Base-by-base conservation (phyloP, 139 green algal species). In the Chlorella vulgaris region DNA sequence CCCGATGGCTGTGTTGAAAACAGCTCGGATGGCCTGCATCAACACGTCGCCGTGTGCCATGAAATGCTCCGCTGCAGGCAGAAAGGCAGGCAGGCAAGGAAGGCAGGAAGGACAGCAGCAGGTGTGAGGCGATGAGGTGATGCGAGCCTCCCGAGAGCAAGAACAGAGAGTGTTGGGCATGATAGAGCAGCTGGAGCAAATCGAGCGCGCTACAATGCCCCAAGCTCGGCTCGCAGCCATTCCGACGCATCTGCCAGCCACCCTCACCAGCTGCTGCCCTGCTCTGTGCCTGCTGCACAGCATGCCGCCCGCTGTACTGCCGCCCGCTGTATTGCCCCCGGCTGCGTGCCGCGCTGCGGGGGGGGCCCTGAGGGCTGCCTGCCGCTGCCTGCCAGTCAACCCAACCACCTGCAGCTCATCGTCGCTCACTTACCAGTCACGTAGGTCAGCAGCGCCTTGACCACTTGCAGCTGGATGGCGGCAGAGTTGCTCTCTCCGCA, bases 1-100 rank as follows among this genome's bases (percentile, higher is more conserved):
- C 62, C 88, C 91, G 19, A 98, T 87, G n/a, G 94, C 93, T 10
- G 97, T 80, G 84, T 97, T 97, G 88, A 98, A 98, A 0, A 96
- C 92, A 1, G 90, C 90, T 24, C 94, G 86, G 21, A 97, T 88
- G 2, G 90, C 91, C 7, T 89, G 76, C 83, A 98, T 92, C 39
- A 98, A 89, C 70, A 84, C 88, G 82, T 98, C 94, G 4, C 94
- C 94, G 73, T 98, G 94, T 24, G 90, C 85, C 4, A 96, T 80
- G 66, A 98, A 98, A 82, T 97, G 93, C 86, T 98, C 94, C 7
- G 94, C 63, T 76, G 63, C 76, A 51, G 60, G n/a, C 4, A 2
- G 29, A 28, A 31, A 38, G 7, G 24, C 47, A 13, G 24, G 26
- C 28, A 7, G 38, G 58, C 4, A 13, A 58, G 67, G 69, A 8